Conservation (phyloP, 164 flowering plant genomes). For the Saururus chinensis region DNA sequence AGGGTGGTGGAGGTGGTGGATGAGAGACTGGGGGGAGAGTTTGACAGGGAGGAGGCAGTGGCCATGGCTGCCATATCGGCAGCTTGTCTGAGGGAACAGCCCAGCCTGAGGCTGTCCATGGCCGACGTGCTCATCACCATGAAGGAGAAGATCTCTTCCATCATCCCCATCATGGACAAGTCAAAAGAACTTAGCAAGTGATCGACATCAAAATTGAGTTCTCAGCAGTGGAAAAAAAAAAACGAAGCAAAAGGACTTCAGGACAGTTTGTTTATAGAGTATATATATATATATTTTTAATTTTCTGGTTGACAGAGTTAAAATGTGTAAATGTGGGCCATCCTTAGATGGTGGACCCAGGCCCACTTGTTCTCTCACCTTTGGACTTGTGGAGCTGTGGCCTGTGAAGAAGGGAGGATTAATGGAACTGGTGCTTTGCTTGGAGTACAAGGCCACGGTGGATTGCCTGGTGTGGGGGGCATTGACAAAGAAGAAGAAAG, state of each 20-base stretch:
- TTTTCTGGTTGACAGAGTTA: too few species aligned
- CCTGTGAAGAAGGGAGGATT: not conserved
- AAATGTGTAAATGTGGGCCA: too few species aligned
- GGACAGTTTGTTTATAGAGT: too few species aligned
- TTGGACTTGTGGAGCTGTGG: not conserved
- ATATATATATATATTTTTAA: too few species aligned
- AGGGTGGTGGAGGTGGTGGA: constrained; percentile 40
- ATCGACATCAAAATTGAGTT: not conserved
- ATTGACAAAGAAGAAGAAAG: not conserved
- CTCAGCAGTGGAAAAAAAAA: not conserved
- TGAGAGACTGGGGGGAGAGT: constrained; percentile 26
- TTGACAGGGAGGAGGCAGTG: constrained; percentile 27
- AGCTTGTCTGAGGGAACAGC: constrained; percentile 32
- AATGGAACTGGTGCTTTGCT: constrained; percentile 1
- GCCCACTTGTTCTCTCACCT: too few species aligned
- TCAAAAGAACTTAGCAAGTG: not conserved
- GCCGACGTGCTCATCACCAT: constrained; percentile 27
- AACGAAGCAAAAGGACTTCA: not conserved
- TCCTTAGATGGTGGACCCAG: too few species aligned
- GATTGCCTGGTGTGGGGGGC: not conserved
- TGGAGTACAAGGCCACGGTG: constrained; percentile 3
- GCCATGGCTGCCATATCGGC: constrained; percentile 29
- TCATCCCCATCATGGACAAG: constrained; percentile 4
- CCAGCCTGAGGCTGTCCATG: constrained; percentile 48
- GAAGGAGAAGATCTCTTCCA: constrained; percentile 19